Conservation (phyloP, 441 rosid species). For the Populus tomentosa region DNA sequence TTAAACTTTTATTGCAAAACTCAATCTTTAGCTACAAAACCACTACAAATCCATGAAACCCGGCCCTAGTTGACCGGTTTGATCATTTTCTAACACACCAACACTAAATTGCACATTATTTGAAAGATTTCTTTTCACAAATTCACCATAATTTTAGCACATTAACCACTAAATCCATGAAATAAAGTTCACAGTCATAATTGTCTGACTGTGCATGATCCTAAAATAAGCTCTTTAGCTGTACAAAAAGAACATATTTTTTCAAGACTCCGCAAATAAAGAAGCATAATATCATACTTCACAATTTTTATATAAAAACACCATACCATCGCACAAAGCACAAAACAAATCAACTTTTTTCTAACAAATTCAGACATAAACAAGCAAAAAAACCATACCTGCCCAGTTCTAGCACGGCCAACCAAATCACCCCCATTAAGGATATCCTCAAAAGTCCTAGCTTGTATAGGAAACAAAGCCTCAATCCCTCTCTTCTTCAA, state of each 20-base stretch:
- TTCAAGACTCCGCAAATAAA: too few relatives aligned
- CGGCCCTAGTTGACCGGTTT: background rate
- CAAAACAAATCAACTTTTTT: background rate
- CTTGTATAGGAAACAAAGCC: conserved; percentile 87
- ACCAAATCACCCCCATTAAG: conserved; percentile 84
- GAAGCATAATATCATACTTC: background rate
- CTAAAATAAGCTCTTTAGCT: background rate
- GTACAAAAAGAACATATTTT: too few relatives aligned
- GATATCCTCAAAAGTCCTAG: conserved; percentile 70
- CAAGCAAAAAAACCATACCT: conserved; percentile 35
- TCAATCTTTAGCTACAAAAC: background rate
- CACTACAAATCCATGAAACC: background rate
- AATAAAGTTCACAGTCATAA: background rate
- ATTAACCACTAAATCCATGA: background rate
- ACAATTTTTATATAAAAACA: background rate
- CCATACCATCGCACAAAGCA: background rate
- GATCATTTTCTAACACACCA: background rate
- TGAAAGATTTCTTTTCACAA: background rate
- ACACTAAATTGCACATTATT: background rate
- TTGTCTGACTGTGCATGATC: background rate
- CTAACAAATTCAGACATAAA: background rate
- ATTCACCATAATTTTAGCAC: background rate
- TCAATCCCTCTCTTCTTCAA: conserved; percentile 71
- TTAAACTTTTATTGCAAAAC: background rate
- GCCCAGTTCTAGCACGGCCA: conserved; percentile 95